Conservation (phyloP, 78 protist species). For the Monosiga brevicollis region DNA sequence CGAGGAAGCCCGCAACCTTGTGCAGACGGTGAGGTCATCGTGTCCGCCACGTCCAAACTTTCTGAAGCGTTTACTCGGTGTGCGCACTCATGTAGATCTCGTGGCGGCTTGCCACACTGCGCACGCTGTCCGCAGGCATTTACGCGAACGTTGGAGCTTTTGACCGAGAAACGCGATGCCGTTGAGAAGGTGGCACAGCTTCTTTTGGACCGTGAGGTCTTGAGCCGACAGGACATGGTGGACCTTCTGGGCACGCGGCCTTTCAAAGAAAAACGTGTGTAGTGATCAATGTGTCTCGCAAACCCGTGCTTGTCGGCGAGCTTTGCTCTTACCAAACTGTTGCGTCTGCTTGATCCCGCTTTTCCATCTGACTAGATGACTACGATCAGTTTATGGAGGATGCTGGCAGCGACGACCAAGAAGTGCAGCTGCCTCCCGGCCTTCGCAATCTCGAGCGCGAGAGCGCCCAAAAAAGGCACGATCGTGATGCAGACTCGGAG, state of each 20-base stretch:
- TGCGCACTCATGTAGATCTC: not conserved
- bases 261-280: conserved; percentile 29
- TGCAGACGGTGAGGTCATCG: too few relatives aligned
- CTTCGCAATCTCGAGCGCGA: not conserved
- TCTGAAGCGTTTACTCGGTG: too few relatives aligned
- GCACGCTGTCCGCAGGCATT: conserved; percentile 10
- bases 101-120: not conserved
- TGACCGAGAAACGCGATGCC: conserved; percentile 42
- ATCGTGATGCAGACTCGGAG: too few relatives aligned
- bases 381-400: conserved; percentile 5
- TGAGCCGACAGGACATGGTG: conserved; percentile 59
- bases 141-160: conserved; percentile 34
- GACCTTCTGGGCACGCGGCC: conserved; percentile 67
- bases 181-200: conserved; percentile 49
- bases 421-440: not conserved
- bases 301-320: not conserved
- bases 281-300: not conserved
- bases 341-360: not conserved
- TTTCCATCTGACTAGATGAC: not conserved
- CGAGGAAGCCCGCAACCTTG: conserved; percentile 47
- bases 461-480: too few relatives aligned
- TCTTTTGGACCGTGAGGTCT: conserved; percentile 72
- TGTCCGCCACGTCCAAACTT: too few relatives aligned
- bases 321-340: too few relatives aligned
- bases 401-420: not conserved